Evolutionary conservation across 2,329 filamentous ascomycete species (phyloP), one percentile per base, ranked within the genome.

Genomic region (Leptographium wingfieldii): DNA sequence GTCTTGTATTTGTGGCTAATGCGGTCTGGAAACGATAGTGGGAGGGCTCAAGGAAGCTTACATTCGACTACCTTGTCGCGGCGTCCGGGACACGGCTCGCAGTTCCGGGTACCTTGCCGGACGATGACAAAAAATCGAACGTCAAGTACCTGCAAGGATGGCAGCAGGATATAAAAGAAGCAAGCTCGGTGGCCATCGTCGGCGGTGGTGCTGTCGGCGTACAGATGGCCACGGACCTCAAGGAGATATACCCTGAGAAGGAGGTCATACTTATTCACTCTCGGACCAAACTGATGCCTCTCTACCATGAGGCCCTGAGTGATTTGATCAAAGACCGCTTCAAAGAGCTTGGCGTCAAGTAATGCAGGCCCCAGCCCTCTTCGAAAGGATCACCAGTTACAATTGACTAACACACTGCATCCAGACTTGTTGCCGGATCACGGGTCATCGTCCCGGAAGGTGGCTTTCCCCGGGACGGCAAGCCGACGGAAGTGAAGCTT

Each of bases 251-350:
- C 63, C 81, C 82, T 0, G 73, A 78, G 4, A 86, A 86, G 69
- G 69, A 71, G 0, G 77, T 86, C 11, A 76, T 75, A 0, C 66
- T 86, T 5, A 73, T 86, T 0, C 82, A 86, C 67, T 86, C 83
- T 1, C 72, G 82, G 19, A 68, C 70, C 1, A 71, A 75, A 14
- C 75, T 71, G 0, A 68, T 84, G 57, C 62, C 62, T 53, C 62
- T 59, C 12, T 63, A 62, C 57, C 56, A 57, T 43, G 27, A 52
- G 19, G 62, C 55, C 25, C 52, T 62, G 12, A 61, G 62, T 31
- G 48, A 51, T 1, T 48, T 63, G 25, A 57, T 63, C 55, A 51
- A 60, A 53, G 60, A 52, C 38, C 62, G 60, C 14, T 60, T 57
- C 19, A 48, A 59, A 31, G 60, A 62, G 53, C 59, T 63, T 6